These are phyloP conservation scores for Linderniella brevidens DNA, from an alignment of 257 asterid species.

Conservation along the genomic window DNA sequence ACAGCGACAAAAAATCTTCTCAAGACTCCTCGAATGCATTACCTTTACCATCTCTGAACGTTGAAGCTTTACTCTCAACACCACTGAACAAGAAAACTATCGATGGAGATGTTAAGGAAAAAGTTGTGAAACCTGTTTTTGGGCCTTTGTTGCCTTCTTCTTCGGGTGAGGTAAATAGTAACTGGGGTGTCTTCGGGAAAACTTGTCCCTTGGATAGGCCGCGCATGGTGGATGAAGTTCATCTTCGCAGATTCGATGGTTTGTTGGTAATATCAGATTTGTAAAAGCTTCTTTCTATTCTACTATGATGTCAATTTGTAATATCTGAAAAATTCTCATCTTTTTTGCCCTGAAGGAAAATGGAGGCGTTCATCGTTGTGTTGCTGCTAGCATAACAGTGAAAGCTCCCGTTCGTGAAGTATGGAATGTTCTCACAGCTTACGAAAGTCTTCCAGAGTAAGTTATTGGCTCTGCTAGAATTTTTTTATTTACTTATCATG, in stretches of 20 bases:
- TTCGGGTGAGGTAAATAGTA: conserved; percentile 36
- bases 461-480: too few species aligned
- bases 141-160: conserved; percentile 54
- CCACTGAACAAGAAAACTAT: conserved; percentile 18
- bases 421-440: too few species aligned
- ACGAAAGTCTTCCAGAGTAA: too few species aligned
- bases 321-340: too few species aligned
- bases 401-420: too few species aligned
- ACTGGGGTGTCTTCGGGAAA: conserved; percentile 79
- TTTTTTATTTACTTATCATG: too few species aligned
- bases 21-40: conserved; percentile 14
- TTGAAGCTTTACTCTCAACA: conserved; percentile 1
- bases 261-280: conserved; percentile 40
- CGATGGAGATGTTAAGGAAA: conserved; percentile 25
- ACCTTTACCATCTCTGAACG: conserved; percentile 17
- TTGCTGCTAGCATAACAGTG: too few species aligned
- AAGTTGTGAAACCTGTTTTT: conserved; percentile 33
- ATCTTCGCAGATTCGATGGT: conserved; percentile 93
- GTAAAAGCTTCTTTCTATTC: too few species aligned
- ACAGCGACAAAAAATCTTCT: conserved; percentile 17
- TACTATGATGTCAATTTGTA: too few species aligned
- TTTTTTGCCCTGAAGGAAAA: too few species aligned
- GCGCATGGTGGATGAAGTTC: conserved; percentile 87
- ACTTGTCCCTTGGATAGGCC: conserved; percentile 60
- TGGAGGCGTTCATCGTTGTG: too few species aligned